Percentiles rank a stretch among this genome's conserved stretches.
These are phyloP conservation scores for Lenwebbia sp. DNA, from an alignment of 345 rosid species.

Conservation along the genomic window DNA sequence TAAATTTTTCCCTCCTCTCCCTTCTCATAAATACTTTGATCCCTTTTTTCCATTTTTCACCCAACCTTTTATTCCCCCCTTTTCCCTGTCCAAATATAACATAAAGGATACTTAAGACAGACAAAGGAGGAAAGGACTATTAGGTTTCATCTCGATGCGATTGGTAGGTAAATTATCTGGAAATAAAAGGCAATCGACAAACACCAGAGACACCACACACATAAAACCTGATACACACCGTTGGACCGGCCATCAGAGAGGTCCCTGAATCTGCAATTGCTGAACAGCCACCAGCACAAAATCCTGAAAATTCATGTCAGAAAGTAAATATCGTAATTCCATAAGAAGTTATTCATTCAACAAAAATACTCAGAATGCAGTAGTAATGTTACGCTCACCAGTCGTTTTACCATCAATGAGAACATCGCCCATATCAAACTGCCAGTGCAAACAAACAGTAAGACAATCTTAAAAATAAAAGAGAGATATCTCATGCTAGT, in stretches of 20 bases:
- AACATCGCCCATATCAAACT: slow-evolving; percentile 73
- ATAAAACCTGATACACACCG: slow-evolving; percentile 23
- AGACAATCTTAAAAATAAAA: not conserved
- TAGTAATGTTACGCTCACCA: slow-evolving; percentile 19
- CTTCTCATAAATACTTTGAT: not conserved
- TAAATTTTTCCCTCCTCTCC: not conserved
- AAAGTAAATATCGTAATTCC: not conserved
- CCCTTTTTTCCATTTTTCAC: not conserved
- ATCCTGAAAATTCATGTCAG: slow-evolving; percentile 21
- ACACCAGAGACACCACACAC: not conserved
- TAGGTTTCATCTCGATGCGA: not conserved
- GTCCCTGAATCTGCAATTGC: slow-evolving; percentile 86
- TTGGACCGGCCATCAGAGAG: slow-evolving; percentile 65
- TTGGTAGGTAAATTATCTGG: not conserved
- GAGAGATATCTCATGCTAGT: not conserved
- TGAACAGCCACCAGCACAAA: slow-evolving; percentile 40
- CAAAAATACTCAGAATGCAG: not conserved
- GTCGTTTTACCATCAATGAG: slow-evolving; percentile 42
- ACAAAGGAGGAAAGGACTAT: not conserved
- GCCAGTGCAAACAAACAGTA: not conserved
- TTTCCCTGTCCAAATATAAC: not conserved
- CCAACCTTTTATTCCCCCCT: not conserved
- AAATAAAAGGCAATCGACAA: not conserved
- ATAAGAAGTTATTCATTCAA: not conserved
- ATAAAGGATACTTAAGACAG: not conserved